phyloP scores from a whole-genome alignment of 352 stramenopile genomes.

The Phytophthora megakarya region DNA sequence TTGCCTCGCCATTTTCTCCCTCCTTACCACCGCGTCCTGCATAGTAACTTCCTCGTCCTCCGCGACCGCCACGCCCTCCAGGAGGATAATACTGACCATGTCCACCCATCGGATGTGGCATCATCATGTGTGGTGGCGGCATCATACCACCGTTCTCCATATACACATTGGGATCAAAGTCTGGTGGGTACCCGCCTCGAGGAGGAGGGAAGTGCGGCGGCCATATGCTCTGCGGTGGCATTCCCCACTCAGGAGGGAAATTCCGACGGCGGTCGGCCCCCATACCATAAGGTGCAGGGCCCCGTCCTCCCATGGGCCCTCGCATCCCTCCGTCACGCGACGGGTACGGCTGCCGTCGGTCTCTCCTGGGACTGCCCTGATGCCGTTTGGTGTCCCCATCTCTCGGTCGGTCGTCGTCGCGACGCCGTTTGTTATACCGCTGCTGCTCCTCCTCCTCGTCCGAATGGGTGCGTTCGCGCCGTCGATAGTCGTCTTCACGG shows the following conservation, averaged over 20 bases:
- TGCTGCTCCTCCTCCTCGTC: conserved; percentile 66
- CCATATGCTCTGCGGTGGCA: conserved; percentile 76
- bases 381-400: conserved; percentile 39
- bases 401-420: conserved; percentile 56
- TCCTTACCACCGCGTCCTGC: conserved; percentile 40
- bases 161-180: conserved; percentile 75
- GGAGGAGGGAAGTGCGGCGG: conserved; percentile 56
- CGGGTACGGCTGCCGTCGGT: conserved; percentile 37
- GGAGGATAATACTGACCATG: conserved; percentile 47
- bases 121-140: conserved; percentile 71
- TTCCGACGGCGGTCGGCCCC: conserved; percentile 59
- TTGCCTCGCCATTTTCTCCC: conserved; percentile 33
- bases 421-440: conserved; percentile 61
- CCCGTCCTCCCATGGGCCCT: conserved; percentile 36
- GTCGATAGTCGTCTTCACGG: conserved; percentile 35
- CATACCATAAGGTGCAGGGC: conserved; percentile 36
- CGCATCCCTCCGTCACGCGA: conserved; percentile 34
- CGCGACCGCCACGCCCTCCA: conserved; percentile 48
- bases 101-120: conserved; percentile 63
- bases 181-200: conserved; percentile 47
- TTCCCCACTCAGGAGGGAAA: conserved; percentile 69
- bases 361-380: conserved; percentile 46
- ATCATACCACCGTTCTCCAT: conserved; percentile 73
- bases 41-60: conserved; percentile 42
- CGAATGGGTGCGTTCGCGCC: conserved; percentile 40